phyloP scores from a whole-genome alignment of 305 asterid species.

The Fraxinus albicans region DNA sequence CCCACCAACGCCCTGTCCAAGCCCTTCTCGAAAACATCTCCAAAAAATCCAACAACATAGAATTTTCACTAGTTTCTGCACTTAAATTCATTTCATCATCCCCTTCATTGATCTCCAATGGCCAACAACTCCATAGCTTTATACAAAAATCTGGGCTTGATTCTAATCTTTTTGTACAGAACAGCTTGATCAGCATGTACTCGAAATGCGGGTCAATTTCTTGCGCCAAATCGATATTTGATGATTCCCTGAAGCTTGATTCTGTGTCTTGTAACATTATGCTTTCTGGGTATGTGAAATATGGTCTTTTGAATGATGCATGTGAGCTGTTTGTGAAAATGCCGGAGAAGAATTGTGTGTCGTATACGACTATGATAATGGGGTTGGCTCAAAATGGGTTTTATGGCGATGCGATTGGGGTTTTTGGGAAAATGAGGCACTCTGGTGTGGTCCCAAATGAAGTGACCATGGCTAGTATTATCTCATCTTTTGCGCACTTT shows the following conservation, averaged over 20 bases:
- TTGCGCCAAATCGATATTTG: constrained; percentile 55
- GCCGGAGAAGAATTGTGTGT: constrained; percentile 56
- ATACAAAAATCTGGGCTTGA: constrained; percentile 57
- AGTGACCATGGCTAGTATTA: constrained; percentile 74
- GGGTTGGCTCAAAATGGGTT: constrained; percentile 60
- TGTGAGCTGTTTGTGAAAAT: constrained; percentile 68
- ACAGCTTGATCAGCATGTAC: constrained; percentile 83
- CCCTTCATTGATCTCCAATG: constrained; percentile 41
- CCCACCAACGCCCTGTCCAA: constrained; percentile 25
- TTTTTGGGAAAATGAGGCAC: constrained; percentile 64
- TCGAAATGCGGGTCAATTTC: constrained; percentile 53
- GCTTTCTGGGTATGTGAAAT: constrained; percentile 53
- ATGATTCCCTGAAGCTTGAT: constrained; percentile 42
- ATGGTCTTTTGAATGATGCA: constrained; percentile 54
- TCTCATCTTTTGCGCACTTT: constrained; percentile 56
- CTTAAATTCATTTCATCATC: constrained; percentile 61
- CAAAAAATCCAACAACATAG: constrained; percentile 35
- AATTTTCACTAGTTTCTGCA: constrained; percentile 51
- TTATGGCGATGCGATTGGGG: constrained; percentile 45
- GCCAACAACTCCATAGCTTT: constrained; percentile 61
- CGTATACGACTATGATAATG: constrained; percentile 80
- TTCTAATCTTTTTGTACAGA: constrained; percentile 59
- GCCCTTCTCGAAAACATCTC: constrained; percentile 25
- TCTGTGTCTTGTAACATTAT: constrained; percentile 70
- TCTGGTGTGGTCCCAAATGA: constrained; percentile 66